A percentile compares a stretch with the other conserved stretches of the same genome.
Evolutionary conservation across 169 alveolate species (phyloP).

Genomic region (Besnoitia besnoiti): DNA sequence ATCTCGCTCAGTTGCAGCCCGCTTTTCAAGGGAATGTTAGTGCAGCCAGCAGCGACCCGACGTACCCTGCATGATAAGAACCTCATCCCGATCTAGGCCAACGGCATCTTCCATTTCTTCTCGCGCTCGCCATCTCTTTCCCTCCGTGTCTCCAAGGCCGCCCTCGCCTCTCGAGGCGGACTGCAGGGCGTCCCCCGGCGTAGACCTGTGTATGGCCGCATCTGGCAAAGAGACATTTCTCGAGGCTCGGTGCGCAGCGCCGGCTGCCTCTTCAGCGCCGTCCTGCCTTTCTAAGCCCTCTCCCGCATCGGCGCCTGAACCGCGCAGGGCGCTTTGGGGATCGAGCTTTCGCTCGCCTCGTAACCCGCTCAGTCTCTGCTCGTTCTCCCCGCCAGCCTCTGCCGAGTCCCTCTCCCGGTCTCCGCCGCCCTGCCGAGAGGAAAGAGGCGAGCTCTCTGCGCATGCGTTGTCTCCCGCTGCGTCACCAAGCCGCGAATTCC

Average conservation of each 20-base stretch:
- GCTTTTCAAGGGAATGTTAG: too few species aligned
- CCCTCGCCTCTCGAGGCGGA: not conserved
- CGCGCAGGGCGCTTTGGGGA: too few species aligned
- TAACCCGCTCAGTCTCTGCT: not conserved
- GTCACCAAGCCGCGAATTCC: too few species aligned
- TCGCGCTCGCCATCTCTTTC: not conserved
- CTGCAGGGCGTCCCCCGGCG: not conserved
- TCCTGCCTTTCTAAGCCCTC: too few species aligned
- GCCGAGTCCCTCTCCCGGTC: not conserved
- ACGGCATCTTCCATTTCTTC: constrained; percentile 31
- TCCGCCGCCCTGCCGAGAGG: too few species aligned
- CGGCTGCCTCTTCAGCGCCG: too few species aligned
- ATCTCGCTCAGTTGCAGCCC: too few species aligned
- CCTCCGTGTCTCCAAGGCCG: not conserved
- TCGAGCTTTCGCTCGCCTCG: too few species aligned
- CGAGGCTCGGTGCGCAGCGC: not conserved
- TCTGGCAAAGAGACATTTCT: not conserved
- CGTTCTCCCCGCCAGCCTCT: not conserved
- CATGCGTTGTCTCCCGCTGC: too few species aligned
- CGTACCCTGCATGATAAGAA: constrained; percentile 56
- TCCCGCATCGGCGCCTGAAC: too few species aligned
- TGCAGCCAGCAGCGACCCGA: not conserved
- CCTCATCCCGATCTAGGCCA: constrained; percentile 55
- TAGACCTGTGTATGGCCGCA: not conserved
- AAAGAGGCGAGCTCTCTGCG: too few species aligned